Conservation (phyloP, 1,284 basidiomycete genomes). For the Sutorius eximius region DNA sequence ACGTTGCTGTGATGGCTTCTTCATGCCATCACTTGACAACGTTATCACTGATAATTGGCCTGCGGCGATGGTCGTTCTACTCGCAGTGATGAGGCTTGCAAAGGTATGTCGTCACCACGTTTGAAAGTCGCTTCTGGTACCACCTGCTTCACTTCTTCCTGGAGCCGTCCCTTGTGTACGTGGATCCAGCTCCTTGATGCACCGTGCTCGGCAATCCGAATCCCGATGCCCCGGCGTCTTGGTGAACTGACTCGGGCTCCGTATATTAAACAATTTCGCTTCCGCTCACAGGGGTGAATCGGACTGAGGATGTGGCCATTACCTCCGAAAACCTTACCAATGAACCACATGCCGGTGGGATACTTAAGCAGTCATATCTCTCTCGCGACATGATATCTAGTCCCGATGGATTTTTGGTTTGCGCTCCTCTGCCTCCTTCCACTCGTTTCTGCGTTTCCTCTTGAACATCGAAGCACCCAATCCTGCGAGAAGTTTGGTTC, state of each 20-base stretch:
- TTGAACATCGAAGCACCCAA: slow-evolving; percentile 10
- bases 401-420: slow-evolving; percentile 16
- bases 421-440: slow-evolving; percentile 24
- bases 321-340: not conserved
- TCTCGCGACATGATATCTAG: not conserved
- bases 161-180: not conserved
- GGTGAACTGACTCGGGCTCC: not conserved
- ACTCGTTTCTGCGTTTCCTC: slow-evolving; percentile 17
- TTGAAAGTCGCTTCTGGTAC: not conserved
- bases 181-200: not conserved
- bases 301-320: not conserved
- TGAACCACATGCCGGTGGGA: not conserved
- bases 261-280: no score
- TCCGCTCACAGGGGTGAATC: not conserved
- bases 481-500: slow-evolving; percentile 54
- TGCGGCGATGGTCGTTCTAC: not conserved
- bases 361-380: slow-evolving; percentile 11
- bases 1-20: not conserved
- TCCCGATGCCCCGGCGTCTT: not conserved
- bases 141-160: not conserved
- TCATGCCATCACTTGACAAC: not conserved
- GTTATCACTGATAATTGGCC: no score
- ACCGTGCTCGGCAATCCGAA: not conserved
- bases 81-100: not conserved
- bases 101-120: not conserved